Base-by-base conservation (phyloP, 2,329 filamentous ascomycete species). In the Epichloe bromicola region DNA sequence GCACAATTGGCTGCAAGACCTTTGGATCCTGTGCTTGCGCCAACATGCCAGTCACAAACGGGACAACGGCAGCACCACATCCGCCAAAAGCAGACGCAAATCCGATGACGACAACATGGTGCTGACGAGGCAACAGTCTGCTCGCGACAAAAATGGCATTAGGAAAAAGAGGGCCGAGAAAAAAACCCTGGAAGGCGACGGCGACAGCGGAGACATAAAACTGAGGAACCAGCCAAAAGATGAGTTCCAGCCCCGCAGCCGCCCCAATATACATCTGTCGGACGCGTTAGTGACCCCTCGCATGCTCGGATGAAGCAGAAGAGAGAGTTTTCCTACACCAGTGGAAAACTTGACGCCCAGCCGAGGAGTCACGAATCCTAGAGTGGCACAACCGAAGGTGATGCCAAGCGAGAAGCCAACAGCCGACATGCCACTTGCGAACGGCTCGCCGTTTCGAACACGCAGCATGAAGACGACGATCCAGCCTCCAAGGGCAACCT, bases 371-470 rank as follows among this genome's bases (percentile, higher is more conserved):
- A 88, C 74, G 54, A 89, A 88, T 0, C 84, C 83, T 4, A 89
- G 66, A 0, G 76, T 63, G 1, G 88, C 70, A 1, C 86, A 72
- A 0, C 86, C 86, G 0, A 84, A 64, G 0, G 85, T 86, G 59
- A 88, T 77, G 0, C 86, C 86, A 17, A 85, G 75, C 86, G 86
- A 90, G 65, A 88, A 90, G 0, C 85, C 85, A 0, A 85, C 86
- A 0, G 79, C 80, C 0, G 79, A 80, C 65, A 87, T 82, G 26
- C 85, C 85, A 17, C 81, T 80, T 0, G 79, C 78, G 57, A 87
- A 88, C 0, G 78, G 66, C 2, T 68, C 74, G 1, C 80, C 85
- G 5, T 82, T 67, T 14, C 86, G 76, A 11, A 87, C 80, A 12
- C 78, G 75, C 6, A 87, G 78, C 84, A 90, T 89, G 63, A 90